Base-by-base conservation (phyloP, 1,139 yeast genomes). In the Pichia sp. region DNA sequence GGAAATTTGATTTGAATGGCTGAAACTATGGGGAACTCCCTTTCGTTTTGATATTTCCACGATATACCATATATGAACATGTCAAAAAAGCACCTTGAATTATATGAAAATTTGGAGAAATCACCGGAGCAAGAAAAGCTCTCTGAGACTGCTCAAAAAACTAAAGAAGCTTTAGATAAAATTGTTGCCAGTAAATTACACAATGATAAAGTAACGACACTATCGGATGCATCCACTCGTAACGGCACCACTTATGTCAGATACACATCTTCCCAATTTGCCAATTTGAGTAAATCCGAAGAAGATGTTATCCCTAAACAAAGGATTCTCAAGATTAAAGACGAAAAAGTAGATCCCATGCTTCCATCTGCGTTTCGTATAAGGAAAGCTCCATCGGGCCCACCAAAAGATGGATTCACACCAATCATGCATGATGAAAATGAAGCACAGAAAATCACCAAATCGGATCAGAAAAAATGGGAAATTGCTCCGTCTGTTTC, bases 401-500 rank as follows among this genome's bases (percentile, higher is more conserved):
- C 87, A 0, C 77, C 84, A 0, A 79, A 88, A 0, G 57, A 55
- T 10, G 86, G 88, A 0, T 81, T 88, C 0, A 57, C 51, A 2
- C 65, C 66, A 0, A 54, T 64, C 3, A 42, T 64, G 39, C 64
- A 64, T 36, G 62, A 60, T 16, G 57, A 70, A 32, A 27, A 43
- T 3, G 47, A 47, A n/a, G 48, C 53, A 1, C 52, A 48, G 2
- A 79, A 73, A 54, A 61, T 84, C n/a, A 76, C 92, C 0, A 79
- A 79, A 37, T 87, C 83, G 54, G 95, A 88, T 48, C 82, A 81
- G 49, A 80, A 76, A 35, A 75, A 79, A 49, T 92, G 97, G 97
- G 73, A 75, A 42, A 87, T 92, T 31, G 97, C 98, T 0, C 82
- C 95, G 0, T 88, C 95, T 1, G 77, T 92, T 1, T 90, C 97